Evolutionary conservation across 768 basidiomycete species (phyloP), one percentile per base, ranked within the genome.

Genomic region (Rhizopogon roseolus): DNA sequence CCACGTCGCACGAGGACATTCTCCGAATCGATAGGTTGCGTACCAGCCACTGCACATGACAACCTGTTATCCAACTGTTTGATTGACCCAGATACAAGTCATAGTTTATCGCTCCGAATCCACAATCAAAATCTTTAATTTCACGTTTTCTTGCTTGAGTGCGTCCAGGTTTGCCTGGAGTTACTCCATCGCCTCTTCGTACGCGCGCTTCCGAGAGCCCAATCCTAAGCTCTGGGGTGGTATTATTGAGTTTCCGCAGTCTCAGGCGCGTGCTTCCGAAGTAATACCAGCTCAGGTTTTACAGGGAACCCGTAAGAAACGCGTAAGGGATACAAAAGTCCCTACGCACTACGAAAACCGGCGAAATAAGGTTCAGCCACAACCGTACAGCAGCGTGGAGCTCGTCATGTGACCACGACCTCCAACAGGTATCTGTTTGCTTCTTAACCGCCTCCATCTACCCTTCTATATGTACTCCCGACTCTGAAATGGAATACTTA

Each of bases 151-250:
- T 66, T 91, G 85, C 69, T 95, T 93, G 50, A 95, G 73, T 1
- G 76, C 66, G 66, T 97, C 95, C 57, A 97, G 72, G 62, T 99
- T 96, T 1, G 84, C 80, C 64, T 96, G 93, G 9, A 98, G 70
- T 62, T 93, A 91, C 60, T 95, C 94, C 77, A 98, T 89, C 3
- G 93, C 92, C 61, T 96, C 93, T 66, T 93, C 90, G 62, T 95
- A 91, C 32, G 88, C 86, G 53, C 86, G 85, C 82, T 66, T 93
- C 93, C 28, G 77, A 71, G 2, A 98, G 74, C 61, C 95, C 88
- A 32, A 66, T 71, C 71, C 98, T 93, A 17, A 98, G 81, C 55
- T 92, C 88, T 13, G 75, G 68, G 49, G 22, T 22, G 22, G 22
- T 22, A 98, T 88, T 6, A n/a, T n/a, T n/a, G n/a, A n/a, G n/a